Conservation (phyloP, 2,329 filamentous ascomycete genomes). For the Epichloe glyceriae region DNA sequence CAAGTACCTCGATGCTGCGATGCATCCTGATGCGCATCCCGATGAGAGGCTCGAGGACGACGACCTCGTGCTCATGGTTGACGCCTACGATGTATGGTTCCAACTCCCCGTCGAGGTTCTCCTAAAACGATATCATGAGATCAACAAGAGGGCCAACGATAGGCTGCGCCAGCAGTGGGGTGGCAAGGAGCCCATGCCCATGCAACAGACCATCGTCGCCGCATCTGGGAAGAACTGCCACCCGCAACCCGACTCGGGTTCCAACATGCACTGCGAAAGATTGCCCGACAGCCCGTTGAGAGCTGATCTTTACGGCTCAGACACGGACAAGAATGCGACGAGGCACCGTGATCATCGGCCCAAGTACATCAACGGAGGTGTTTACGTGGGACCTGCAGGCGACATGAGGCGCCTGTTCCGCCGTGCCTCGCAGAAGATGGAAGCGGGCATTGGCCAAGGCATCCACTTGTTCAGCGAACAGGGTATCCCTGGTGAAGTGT, state of each 20-base stretch:
- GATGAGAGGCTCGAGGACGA: conserved; percentile 8
- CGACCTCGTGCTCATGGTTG: conserved; percentile 14
- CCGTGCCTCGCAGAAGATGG: conserved; percentile 8
- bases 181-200: conserved; percentile 7
- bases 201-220: conserved; percentile 13
- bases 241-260: conserved; percentile 8
- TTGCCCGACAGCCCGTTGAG: conserved; percentile 13
- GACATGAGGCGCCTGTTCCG: conserved; percentile 10
- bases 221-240: conserved; percentile 14
- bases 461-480: conserved; percentile 11
- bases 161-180: conserved; percentile 5
- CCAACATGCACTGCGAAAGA: conserved; percentile 12
- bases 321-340: conserved; percentile 8
- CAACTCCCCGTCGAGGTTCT: conserved; percentile 15
- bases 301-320: conserved; percentile 12
- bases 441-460: conserved; percentile 2
- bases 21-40: conserved; percentile 3
- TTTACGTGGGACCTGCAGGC: conserved; percentile 10
- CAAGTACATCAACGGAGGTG: conserved; percentile 12
- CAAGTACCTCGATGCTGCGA: conserved; percentile 10
- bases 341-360: conserved; percentile 9
- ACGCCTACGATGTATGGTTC: conserved; percentile 17
- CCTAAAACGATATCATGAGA: conserved; percentile 10
- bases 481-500: conserved; percentile 12
- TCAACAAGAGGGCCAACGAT: conserved; percentile 6